Conservation (phyloP, 2,329 filamentous ascomycete genomes). For the Sphaceloma murrayae region DNA sequence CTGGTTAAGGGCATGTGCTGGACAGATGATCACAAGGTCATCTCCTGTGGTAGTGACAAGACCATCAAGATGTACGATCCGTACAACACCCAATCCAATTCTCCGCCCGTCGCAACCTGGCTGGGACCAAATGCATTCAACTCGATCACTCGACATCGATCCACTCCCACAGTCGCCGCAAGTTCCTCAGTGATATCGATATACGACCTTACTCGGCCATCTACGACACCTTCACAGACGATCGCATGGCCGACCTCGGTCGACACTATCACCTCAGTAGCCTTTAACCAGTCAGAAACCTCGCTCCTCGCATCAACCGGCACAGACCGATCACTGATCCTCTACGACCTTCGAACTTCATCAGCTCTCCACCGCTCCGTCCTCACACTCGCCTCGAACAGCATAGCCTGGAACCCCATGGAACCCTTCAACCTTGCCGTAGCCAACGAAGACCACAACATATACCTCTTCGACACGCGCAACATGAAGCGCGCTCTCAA, state of each 20-base stretch:
- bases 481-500: conserved; percentile 82
- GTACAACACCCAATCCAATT: conserved; percentile 59
- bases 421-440: conserved; percentile 92
- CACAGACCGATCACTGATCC: conserved; percentile 73
- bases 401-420: conserved; percentile 89
- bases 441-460: conserved; percentile 89
- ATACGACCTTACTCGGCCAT: conserved; percentile 76
- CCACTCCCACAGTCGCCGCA: conserved; percentile 67
- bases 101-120: conserved; percentile 73
- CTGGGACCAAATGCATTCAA: conserved; percentile 77
- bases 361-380: conserved; percentile 73
- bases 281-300: conserved; percentile 91
- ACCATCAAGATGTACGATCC: conserved; percentile 89
- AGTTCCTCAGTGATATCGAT: conserved; percentile 67
- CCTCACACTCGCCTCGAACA: conserved; percentile 73
- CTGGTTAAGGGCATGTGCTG: conserved; percentile 87
- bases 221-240: conserved; percentile 66
- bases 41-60: conserved; percentile 79
- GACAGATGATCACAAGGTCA: conserved; percentile 73
- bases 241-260: conserved; percentile 79
- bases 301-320: conserved; percentile 79
- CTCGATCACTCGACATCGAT: conserved; percentile 71
- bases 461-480: conserved; percentile 88
- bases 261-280: conserved; percentile 79
- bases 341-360: conserved; percentile 85